Base-by-base conservation (phyloP, 768 basidiomycete species). In the Kondoa subrosea region DNA sequence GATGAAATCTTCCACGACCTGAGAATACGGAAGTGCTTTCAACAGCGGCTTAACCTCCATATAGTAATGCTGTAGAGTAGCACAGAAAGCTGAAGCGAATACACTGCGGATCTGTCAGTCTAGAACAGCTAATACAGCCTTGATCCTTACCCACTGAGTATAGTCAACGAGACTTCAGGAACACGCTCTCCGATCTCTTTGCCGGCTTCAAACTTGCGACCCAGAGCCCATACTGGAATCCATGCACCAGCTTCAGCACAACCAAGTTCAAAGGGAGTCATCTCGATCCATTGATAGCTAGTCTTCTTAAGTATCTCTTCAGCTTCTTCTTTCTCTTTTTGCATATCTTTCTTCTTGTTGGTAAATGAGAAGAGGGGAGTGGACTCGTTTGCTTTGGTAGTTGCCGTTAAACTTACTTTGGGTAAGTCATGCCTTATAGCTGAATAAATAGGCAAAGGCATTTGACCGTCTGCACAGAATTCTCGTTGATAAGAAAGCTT, bases 391-490 rank as follows among this genome's bases (percentile, higher is more conserved):
- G 57, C 57, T 34, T 34, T 56, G 33, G 66, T 30, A 27, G 64
- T 29, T 50, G 34, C 27, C 67, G 71, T 27, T 21, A 61, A 60
- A 0, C 29, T 27, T 3, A 57, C 34, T 1, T 66, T 14, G 14
- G 70, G 72, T 14, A 71, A 34, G 65, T 75, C 74, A 66, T 76
- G 76, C 3, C 72, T 70, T 17, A 77, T 70, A 15, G 73, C 72
- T 4, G 73, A 74, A 69, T 77, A 76, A 57, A 77, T 77, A 12
- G 77, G 77, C 21, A 77, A 64, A 0, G 76, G 76, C 27, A 72
- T 34, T 2, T 56, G 12, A 2, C 71, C 75, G 27, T 71, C 66
- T 61, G 75, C 75, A 33, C 73, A 61, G 21, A 71, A 58, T 15
- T 60, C 12, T 14, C 74, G 67, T 26, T 74, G 72, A 59, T 72